A percentile compares a stretch with the other conserved stretches of the same genome.
phyloP scores from a whole-genome alignment of 495 filamentous ascomycete genomes.

The Thermochaetoides thermophila region DNA sequence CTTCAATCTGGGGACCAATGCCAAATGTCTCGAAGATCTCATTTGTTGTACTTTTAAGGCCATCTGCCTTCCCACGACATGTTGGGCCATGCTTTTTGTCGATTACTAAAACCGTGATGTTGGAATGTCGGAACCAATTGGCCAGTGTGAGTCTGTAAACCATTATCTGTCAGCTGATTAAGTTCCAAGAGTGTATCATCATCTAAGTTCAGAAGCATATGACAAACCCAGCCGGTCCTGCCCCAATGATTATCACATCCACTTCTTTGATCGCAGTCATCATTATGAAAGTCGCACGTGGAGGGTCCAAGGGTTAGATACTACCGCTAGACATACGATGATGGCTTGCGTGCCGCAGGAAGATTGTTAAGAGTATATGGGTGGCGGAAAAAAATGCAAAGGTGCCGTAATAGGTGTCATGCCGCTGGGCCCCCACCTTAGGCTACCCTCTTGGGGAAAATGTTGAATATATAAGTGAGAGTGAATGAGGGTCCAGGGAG shows the following conservation, averaged over 20 bases:
- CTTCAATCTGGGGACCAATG: slow-evolving; percentile 4
- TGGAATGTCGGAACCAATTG: slow-evolving; percentile 9
- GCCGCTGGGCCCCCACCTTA: too few species aligned
- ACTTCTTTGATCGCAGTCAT: slow-evolving; percentile 7
- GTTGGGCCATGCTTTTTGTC: slow-evolving; percentile 8
- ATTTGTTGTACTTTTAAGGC: slow-evolving; percentile 10
- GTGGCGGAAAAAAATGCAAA: too few species aligned
- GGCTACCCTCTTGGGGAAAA: too few species aligned
- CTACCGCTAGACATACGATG: too few species aligned
- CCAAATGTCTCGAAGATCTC: slow-evolving; percentile 11
- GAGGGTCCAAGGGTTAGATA: too few species aligned
- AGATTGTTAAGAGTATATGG: too few species aligned
- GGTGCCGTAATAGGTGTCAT: too few species aligned
- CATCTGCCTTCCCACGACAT: slow-evolving; percentile 8
- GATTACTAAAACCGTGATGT: slow-evolving; percentile 6
- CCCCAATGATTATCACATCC: slow-evolving; percentile 46
- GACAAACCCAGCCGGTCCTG: slow-evolving; percentile 54
- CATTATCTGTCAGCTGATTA: slow-evolving; percentile 34
- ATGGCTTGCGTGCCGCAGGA: too few species aligned
- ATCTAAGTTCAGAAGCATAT: too few species aligned
- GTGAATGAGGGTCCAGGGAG: too few species aligned
- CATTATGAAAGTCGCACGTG: neutral
- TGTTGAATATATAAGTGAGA: too few species aligned
- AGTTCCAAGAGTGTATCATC: slow-evolving; percentile 47
- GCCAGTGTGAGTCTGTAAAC: slow-evolving; percentile 4